Base-by-base conservation (phyloP, 2,329 filamentous ascomycete genomes). In the Nigrograna mackinnonii region DNA sequence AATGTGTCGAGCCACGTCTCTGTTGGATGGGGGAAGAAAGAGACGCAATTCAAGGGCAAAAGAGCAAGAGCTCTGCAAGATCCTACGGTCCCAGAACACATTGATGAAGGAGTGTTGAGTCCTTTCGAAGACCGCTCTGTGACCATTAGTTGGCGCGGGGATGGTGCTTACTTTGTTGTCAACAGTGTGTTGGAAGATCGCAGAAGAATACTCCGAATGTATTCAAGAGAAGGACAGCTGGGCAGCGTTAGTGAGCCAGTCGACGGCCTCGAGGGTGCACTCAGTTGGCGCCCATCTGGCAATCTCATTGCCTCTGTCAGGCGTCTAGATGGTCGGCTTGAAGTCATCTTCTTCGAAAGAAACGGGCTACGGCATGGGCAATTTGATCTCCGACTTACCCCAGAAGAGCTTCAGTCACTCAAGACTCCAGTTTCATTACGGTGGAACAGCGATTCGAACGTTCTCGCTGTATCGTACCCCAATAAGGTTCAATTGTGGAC, bases 341-440 rank as follows among this genome's bases (percentile, higher is more conserved):
- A 95, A 54, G 84, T 97, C 33, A 84, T 95, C 3, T 99, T 99
- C 69, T 99, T 99, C 56, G 94, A 99, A 72, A 81, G 91, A 39
- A 99, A 99, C 58, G 94, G 94, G n/a, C 78, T 99, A 44, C 83
- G 92, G n/a, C 94, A 99, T 68, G 94, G 94, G 4, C 83, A 96
- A 53, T 99, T 97, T 60, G 83, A 83, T n/a, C 76, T 99, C 14
- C 83, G 89, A 35, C 66, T 86, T 22, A 80, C 78, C 3, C 73
- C 80, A 11, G 79, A 83, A 45, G 82, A 85, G 36, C 69, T 80
- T 41, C 67, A 78, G 6, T 70, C 73, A 1, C 74, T 79, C 53
- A 78, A 76, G 9, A 77, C 78, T 31, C 74, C 78, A 37, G 84
- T 95, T 41, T 71, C 73, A 20, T 74, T 99, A 12, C 79, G 81